Percentiles rank a stretch among this genome's conserved stretches.
Evolutionary conservation across 495 filamentous ascomycete species (phyloP).

Genomic region (Xylaria acuta): DNA sequence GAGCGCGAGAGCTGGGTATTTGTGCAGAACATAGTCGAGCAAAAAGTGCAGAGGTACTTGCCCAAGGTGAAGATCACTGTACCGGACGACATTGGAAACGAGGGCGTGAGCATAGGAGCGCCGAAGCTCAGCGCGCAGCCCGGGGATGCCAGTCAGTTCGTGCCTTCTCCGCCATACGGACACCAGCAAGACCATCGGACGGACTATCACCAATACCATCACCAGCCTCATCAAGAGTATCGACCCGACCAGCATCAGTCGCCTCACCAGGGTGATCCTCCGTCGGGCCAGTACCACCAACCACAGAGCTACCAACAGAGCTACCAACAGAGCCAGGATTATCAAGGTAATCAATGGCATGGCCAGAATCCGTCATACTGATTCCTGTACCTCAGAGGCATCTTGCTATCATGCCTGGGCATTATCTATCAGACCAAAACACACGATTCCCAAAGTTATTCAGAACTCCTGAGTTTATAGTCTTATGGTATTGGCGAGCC

Average conservation of each 20-base stretch:
- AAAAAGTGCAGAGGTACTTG: slow-evolving; percentile 45
- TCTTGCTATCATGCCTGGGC: not conserved
- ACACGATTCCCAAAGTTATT: not conserved
- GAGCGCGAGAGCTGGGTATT: slow-evolving; percentile 46
- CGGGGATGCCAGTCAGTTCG: slow-evolving; percentile 36
- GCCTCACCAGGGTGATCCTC: slow-evolving; percentile 27
- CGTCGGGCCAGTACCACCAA: slow-evolving; percentile 12
- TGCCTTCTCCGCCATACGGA: slow-evolving; percentile 16
- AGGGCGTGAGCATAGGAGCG: slow-evolving; percentile 40
- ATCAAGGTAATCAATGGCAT: slow-evolving; percentile 21
- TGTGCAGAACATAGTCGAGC: slow-evolving; percentile 45
- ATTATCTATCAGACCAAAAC: not conserved
- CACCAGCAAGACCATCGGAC: slow-evolving; percentile 13
- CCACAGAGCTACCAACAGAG: slow-evolving; percentile 10
- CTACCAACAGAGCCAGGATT: slow-evolving; percentile 12
- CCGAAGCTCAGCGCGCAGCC: slow-evolving; percentile 36
- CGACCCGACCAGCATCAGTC: slow-evolving; percentile 29
- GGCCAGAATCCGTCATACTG: slow-evolving; percentile 33
- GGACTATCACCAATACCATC: slow-evolving; percentile 25
- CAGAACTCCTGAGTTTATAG: not conserved
- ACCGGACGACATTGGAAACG: slow-evolving; percentile 46
- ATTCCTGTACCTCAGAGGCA: not conserved
- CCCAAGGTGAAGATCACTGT: slow-evolving; percentile 46
- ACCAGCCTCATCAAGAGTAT: slow-evolving; percentile 27
- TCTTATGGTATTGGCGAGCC: not conserved